These are phyloP conservation scores for Kodamaea arcana DNA, from an alignment of 1,139 yeast genomes.

Conservation along the genomic window DNA sequence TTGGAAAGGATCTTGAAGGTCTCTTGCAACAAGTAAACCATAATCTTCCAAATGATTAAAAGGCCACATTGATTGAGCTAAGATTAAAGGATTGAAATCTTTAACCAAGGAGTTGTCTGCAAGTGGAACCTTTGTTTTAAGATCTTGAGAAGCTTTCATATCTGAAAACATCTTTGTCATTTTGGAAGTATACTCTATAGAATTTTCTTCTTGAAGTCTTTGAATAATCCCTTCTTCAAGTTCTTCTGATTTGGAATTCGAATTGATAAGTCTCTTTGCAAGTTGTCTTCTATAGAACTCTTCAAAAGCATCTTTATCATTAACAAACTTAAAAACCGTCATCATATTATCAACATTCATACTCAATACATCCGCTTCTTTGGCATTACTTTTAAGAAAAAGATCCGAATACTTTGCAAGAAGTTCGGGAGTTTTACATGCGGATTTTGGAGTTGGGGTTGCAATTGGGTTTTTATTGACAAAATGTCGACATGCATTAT, in stretches of 20 bases:
- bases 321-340: slow-evolving; percentile 81
- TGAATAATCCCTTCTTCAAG: slow-evolving; percentile 86
- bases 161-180: slow-evolving; percentile 97
- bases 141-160: slow-evolving; percentile 79
- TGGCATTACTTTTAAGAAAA: slow-evolving; percentile 69
- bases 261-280: slow-evolving; percentile 84
- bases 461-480: slow-evolving; percentile 85
- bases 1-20: slow-evolving; percentile 60
- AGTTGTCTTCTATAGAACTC: slow-evolving; percentile 84
- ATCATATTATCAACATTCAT: slow-evolving; percentile 83
- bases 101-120: slow-evolving; percentile 36
- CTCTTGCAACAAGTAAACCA: slow-evolving; percentile 43
- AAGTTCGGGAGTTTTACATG: slow-evolving; percentile 78
- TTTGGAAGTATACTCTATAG: slow-evolving; percentile 88
- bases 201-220: slow-evolving; percentile 84
- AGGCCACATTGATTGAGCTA: slow-evolving; percentile 94
- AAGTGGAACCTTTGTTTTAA: slow-evolving; percentile 59
- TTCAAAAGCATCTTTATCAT: slow-evolving; percentile 94
- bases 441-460: slow-evolving; percentile 46
- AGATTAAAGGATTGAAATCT: slow-evolving; percentile 70
- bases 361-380: slow-evolving; percentile 64
- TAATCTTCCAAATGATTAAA: slow-evolving; percentile 46
- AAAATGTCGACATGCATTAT: slow-evolving; percentile 80
- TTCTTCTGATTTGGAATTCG: slow-evolving; percentile 75
- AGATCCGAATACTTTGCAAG: slow-evolving; percentile 88